Evolutionary conservation across 768 basidiomycete species (phyloP), one percentile per base, ranked within the genome.

Genomic region (Agrocybe pediades): DNA sequence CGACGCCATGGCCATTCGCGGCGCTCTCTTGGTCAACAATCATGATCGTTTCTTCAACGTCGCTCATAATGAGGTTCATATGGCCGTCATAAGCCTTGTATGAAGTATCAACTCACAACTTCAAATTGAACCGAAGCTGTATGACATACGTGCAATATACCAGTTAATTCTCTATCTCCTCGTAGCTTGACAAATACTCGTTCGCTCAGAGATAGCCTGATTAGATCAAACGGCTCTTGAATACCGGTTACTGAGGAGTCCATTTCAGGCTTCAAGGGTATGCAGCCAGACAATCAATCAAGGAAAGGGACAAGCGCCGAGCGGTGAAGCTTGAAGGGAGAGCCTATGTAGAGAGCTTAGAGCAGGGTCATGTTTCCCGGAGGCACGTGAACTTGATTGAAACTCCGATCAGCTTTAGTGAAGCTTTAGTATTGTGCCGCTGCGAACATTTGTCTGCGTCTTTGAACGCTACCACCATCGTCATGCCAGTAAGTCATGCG

Each of bases 1-100:
- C 85, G 20, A 84, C 80, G 1, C 81, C 81, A 47, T 82, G 78
- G 2, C 75, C 76, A 52, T 80, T 79, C 7, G 78, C 71, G 9
- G 74, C 83, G 40, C 80, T 81, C 29, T 95, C 94, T n/a, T 80
- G 74, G 59, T 98, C 95, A n/a, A 98, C 93, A 57, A 97, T 80
- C 84, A 95, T 90, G 57, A 98, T 93, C 2, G 90, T 95, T 75
- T 99, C 97, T 68, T 98, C 96, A 15, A 98, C 97, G 66, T 98
- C 92, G 63, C 92, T 95, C 62, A 99, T 79, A 58, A 99, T 97
- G 63, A 99, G 80, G 71, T 99, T 98, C 97, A 98, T 98, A 71
- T 98, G 97, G n/a, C 95, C 97, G 74, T 99, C 97, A 65, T 98
- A 98, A 19, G 97, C 97, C 97, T 99, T 64, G 11, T 61, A 56